A percentile compares a stretch with the other conserved stretches of the same genome.
Conservation (phyloP, 2,329 filamentous ascomycete species). For the Xylariaceae sp. region DNA sequence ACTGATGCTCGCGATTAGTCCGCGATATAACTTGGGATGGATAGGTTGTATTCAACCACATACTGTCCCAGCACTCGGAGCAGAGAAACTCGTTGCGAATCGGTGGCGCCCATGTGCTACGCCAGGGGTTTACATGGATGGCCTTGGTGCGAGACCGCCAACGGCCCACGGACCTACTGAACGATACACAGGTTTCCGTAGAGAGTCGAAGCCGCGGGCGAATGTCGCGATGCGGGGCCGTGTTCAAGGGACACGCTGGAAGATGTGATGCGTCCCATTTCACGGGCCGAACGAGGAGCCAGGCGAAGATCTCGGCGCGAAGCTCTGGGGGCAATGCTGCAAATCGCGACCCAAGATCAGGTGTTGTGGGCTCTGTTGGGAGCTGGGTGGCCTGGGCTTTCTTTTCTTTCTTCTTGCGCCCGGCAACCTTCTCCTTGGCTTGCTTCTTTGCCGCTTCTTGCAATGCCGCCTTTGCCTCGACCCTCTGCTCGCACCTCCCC, state of each 20-base stretch:
- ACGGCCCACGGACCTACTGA: background rate
- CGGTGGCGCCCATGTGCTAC: conserved; percentile 11
- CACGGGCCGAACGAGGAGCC: conserved; percentile 14
- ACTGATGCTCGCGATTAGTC: too few species aligned
- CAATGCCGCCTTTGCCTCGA: background rate
- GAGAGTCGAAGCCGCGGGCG: background rate
- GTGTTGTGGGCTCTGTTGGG: background rate
- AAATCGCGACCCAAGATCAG: conserved; percentile 11
- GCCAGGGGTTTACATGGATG: conserved; percentile 8
- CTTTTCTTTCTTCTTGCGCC: background rate
- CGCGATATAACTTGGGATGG: too few species aligned
- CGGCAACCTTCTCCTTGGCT: background rate
- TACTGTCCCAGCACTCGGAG: conserved; percentile 7
- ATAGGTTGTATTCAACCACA: too few species aligned
- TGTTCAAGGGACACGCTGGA: background rate
- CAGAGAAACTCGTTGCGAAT: conserved; percentile 12
- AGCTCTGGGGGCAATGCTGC: conserved; percentile 7
- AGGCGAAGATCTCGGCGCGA: conserved; percentile 15
- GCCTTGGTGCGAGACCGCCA: background rate
- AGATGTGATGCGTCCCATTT: conserved; percentile 14
- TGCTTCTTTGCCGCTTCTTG: background rate
- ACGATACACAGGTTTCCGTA: background rate
- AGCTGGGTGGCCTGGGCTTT: background rate
- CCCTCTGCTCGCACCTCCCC: background rate
- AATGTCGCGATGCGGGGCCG: background rate